A percentile compares a stretch with the other conserved stretches of the same genome.
Conservation (phyloP, 495 filamentous ascomycete genomes). For the Astrocystis sublimbata region DNA sequence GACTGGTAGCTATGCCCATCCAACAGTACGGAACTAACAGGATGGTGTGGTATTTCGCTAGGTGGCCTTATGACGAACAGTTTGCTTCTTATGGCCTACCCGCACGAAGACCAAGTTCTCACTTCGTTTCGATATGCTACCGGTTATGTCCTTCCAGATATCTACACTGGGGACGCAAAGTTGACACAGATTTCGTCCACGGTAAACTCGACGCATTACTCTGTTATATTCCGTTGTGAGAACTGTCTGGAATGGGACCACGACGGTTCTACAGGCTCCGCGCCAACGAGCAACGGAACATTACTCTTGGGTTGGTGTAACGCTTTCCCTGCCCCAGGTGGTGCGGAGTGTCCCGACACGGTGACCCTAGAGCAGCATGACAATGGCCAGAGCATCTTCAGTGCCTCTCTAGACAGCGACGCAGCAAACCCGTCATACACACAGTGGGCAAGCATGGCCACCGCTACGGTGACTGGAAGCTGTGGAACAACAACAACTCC, state of each 20-base stretch:
- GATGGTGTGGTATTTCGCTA: slow-evolving; percentile 61
- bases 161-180: slow-evolving; percentile 61
- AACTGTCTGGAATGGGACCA: slow-evolving; percentile 62
- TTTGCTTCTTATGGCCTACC: slow-evolving; percentile 60
- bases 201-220: slow-evolving; percentile 55
- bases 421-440: slow-evolving; percentile 47
- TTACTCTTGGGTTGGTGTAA: slow-evolving; percentile 52
- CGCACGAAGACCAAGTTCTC: slow-evolving; percentile 48
- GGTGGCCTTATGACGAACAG: slow-evolving; percentile 60
- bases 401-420: slow-evolving; percentile 35
- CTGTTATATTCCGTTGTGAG: slow-evolving; percentile 63
- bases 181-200: slow-evolving; percentile 58
- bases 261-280: slow-evolving; percentile 44
- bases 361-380: slow-evolving; percentile 44
- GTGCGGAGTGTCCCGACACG: slow-evolving; percentile 34
- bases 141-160: slow-evolving; percentile 56
- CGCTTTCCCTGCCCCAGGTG: slow-evolving; percentile 33
- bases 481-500: slow-evolving; percentile 35
- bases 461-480: slow-evolving; percentile 31
- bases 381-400: slow-evolving; percentile 49
- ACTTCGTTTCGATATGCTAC: slow-evolving; percentile 59
- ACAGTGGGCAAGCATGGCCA: slow-evolving; percentile 41
- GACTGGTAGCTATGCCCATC: slow-evolving; percentile 19
- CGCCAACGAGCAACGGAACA: slow-evolving; percentile 36
- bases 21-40: slow-evolving; percentile 32